A percentile compares a stretch with the other conserved stretches of the same genome.
phyloP scores from a whole-genome alignment of 192 early-diverging fungal genomes.

The Backusella morwellensis region DNA sequence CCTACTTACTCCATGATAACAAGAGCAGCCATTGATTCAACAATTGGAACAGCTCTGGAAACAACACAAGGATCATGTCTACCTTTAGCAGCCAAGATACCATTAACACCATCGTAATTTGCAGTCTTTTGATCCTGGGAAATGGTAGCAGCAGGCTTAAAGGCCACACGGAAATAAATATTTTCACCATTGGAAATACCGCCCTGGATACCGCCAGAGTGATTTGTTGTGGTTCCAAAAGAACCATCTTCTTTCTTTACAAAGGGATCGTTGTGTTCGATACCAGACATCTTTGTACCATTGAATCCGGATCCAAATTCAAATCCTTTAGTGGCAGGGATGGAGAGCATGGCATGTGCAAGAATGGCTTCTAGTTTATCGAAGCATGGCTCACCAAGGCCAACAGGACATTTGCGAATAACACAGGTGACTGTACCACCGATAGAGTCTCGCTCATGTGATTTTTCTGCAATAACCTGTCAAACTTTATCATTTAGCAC shows the following conservation, averaged over 20 bases:
- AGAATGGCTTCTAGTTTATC: conserved; percentile 96
- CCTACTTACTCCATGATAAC: conserved; percentile 83
- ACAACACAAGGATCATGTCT: conserved; percentile 97
- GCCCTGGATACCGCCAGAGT: conserved; percentile 96
- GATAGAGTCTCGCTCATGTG: conserved; percentile 84
- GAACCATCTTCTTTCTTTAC: conserved; percentile 52
- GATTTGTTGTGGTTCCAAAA: conserved; percentile 88
- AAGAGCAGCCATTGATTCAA: conserved; percentile 93
- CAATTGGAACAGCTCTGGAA: conserved; percentile 94
- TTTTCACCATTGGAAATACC: conserved; percentile 96
- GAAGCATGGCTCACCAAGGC: conserved; percentile 96
- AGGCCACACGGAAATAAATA: conserved; percentile 96
- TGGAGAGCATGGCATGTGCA: conserved; percentile 98
- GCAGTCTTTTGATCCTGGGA: conserved; percentile 86
- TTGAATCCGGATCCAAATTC: conserved; percentile 93
- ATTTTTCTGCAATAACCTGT: conserved; percentile 65
- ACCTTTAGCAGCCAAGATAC: conserved; percentile 88
- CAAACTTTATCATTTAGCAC: background rate
- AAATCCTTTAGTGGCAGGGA: conserved; percentile 99
- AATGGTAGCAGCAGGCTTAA: conserved; percentile 97
- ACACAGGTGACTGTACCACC: conserved; percentile 96
- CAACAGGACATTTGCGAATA: conserved; percentile 88
- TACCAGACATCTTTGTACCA: conserved; percentile 84
- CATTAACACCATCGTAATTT: conserved; percentile 78
- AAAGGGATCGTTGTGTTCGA: conserved; percentile 94